Base-by-base conservation (phyloP, 257 asterid species). In the Solanum rostratum region DNA sequence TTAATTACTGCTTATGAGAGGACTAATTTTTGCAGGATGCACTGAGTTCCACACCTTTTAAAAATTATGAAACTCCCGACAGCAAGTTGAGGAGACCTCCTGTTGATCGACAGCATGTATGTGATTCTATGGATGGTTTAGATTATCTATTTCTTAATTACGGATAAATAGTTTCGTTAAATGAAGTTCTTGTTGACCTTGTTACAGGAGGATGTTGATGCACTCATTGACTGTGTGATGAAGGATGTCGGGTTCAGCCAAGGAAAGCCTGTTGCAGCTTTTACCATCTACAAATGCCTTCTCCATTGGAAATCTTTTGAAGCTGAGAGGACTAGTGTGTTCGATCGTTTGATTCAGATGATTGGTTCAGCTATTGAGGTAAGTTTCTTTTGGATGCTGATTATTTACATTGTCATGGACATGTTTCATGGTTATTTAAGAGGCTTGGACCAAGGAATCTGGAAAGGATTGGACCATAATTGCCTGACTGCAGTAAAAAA, bases 261-360 rank as follows among this genome's bases (percentile, higher is more conserved):
- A 86, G 99, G 98, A 86, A 97, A 94, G 88, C 98, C 99, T 74
- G 96, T 95, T 73, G 98, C 99, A 29, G 99, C 98, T 86, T 95
- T 97, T 92, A 95, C 98, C 45, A 95, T 97, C 84, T 97, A 94
- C 90, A 97, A 97, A 85, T 97, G 98, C 89, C 98, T 97, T 88
- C 92, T 97, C 88, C 95, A 97, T 86, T 97, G 99, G 99, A 94
- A 93, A 90, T 97, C 99, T 83, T 97, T 97, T 82, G 99, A 97
- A 95, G 99, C 99, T 43, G 99, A 97, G 76, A 92, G 97, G 81
- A 97, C 99, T 50, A 97, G 98, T 84, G 98, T 97, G 69, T 97
- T 97, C 87, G 99, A 97, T 89, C 98, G 98, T 83, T 96, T 97
- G 90, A 90, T 97, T 92, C 95, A 94, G 89, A 97, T 95, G 98